Conservation (phyloP, 1,284 basidiomycete genomes). For the Butyriboletus appendiculatus region DNA sequence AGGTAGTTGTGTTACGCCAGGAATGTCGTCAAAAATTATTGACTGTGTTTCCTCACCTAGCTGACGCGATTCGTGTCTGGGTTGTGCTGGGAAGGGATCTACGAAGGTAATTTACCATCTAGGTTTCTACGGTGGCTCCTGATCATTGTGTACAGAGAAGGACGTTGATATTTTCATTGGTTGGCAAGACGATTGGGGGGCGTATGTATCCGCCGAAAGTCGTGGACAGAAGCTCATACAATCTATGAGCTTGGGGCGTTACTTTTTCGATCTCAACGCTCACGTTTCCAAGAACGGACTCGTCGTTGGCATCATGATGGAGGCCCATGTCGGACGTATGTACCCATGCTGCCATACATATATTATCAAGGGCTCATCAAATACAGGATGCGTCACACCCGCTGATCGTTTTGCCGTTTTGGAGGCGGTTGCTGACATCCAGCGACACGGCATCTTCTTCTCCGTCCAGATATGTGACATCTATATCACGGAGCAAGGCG, state of each 20-base stretch:
- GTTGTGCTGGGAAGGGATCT: constrained; percentile 33
- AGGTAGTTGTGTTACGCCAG: constrained; percentile 15
- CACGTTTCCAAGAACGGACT: constrained; percentile 44
- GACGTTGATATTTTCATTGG: constrained; percentile 40
- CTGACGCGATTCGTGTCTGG: constrained; percentile 27
- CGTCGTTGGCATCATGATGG: constrained; percentile 47
- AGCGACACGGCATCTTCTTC: constrained; percentile 37
- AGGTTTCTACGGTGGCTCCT: neutral
- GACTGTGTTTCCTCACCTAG: constrained; percentile 8
- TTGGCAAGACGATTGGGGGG: constrained; percentile 32
- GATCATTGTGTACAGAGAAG: constrained; percentile 16
- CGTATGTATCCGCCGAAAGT: constrained; percentile 38
- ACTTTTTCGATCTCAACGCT: constrained; percentile 46
- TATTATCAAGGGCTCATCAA: constrained; percentile 11
- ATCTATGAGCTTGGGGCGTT: constrained; percentile 35
- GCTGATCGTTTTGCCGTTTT: constrained; percentile 45
- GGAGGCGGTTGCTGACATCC: constrained; percentile 42
- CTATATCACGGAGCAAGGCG: constrained; percentile 33
- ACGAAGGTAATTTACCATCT: constrained; percentile 23
- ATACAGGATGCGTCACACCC: constrained; percentile 27
- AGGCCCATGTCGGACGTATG: constrained; percentile 43
- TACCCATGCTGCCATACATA: neutral
- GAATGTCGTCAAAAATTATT: neutral
- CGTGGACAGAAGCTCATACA: constrained; percentile 36
- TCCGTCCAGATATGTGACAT: constrained; percentile 28